These are phyloP conservation scores for Manihot esculenta DNA, from an alignment of 441 rosid species.

Conservation along the genomic window DNA sequence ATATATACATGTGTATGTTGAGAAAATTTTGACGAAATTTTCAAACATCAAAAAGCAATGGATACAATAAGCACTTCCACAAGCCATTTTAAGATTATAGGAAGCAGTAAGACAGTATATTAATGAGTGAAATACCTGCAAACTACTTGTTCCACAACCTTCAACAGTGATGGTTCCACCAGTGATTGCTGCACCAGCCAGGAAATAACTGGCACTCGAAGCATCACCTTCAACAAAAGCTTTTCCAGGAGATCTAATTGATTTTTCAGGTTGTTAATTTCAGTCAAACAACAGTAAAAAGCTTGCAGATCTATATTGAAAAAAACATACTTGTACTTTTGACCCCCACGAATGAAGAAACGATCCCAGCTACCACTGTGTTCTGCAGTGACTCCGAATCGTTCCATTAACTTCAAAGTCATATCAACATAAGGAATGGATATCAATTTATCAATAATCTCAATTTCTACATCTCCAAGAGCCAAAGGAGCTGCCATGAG, in stretches of 20 bases:
- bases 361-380: slow-evolving; percentile 85
- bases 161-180: slow-evolving; percentile 95
- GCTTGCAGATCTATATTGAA: slow-evolving; percentile 6
- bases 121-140: slow-evolving; percentile 57
- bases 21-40: slow-evolving; percentile 3
- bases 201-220: slow-evolving; percentile 98
- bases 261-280: slow-evolving; percentile 22
- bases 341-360: slow-evolving; percentile 75
- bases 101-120: not conserved
- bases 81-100: not conserved
- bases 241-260: slow-evolving; percentile 80
- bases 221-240: slow-evolving; percentile 98
- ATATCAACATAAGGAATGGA: slow-evolving; percentile 95
- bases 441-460: slow-evolving; percentile 81
- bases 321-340: slow-evolving; percentile 78
- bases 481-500: slow-evolving; percentile 97
- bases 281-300: slow-evolving; percentile 6
- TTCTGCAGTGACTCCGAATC: slow-evolving; percentile 70
- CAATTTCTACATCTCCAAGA: slow-evolving; percentile 86
- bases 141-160: slow-evolving; percentile 93
- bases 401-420: slow-evolving; percentile 94
- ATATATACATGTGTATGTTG: not conserved
- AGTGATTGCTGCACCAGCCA: slow-evolving; percentile 95
- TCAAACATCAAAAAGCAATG: slow-evolving; percentile 3
- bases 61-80: not conserved